These are phyloP conservation scores for Raffaelea arxii DNA, from an alignment of 2,329 filamentous ascomycete species.

Conservation along the genomic window DNA sequence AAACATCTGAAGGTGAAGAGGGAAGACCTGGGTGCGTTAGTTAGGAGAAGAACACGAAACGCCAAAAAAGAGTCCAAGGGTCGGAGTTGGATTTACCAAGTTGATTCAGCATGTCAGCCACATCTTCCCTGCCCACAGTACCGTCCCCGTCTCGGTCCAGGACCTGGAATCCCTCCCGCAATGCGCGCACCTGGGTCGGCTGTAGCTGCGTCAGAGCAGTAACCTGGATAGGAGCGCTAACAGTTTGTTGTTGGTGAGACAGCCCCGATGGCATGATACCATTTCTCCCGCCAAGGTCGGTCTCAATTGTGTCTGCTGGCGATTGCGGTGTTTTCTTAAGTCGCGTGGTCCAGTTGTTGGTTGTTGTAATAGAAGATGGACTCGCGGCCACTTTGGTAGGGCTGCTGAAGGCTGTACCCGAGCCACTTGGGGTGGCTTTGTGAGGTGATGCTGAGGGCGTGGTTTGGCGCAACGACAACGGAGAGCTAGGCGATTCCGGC, in stretches of 20 bases:
- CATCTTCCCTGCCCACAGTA: constrained; percentile 68
- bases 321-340: constrained; percentile 18
- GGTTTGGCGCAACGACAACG: constrained; percentile 53
- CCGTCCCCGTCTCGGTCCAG: constrained; percentile 85
- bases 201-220: constrained; percentile 64
- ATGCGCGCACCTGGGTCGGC: constrained; percentile 70
- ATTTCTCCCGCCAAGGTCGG: constrained; percentile 19
- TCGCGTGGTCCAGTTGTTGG: constrained; percentile 29
- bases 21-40: constrained; percentile 52
- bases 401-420: too few species aligned
- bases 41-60: constrained; percentile 1
- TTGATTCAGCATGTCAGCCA: constrained; percentile 79
- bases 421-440: constrained; percentile 27
- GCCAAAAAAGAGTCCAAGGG: neutral
- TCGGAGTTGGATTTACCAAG: constrained; percentile 44
- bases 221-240: constrained; percentile 20
- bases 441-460: constrained; percentile 55
- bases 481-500: constrained; percentile 54
- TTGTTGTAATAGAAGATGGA: constrained; percentile 28
- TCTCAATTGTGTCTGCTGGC: too few species aligned
- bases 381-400: constrained; percentile 29
- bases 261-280: too few species aligned
- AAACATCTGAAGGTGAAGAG: constrained; percentile 58
- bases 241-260: too few species aligned
- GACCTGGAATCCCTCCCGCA: constrained; percentile 90